Evolutionary conservation across 306 rosid species (phyloP).

Genomic region (Cucurbita maxima): DNA sequence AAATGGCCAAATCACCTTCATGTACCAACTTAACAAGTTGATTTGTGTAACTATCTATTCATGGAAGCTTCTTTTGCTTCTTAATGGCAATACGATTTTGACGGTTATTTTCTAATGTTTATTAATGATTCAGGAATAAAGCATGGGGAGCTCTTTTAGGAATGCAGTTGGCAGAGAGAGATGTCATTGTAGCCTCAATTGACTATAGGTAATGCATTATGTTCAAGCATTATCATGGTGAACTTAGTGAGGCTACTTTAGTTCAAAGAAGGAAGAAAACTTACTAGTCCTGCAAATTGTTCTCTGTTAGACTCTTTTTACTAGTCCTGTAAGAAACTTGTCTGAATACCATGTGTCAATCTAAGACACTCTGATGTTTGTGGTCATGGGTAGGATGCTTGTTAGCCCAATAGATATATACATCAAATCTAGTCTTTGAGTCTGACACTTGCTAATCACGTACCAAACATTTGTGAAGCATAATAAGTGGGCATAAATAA

Average conservation of each 20-base stretch:
- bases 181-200: slow-evolving; percentile 67
- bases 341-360: neutral
- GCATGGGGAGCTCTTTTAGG: slow-evolving; percentile 98
- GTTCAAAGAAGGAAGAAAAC: neutral
- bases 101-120: slow-evolving; percentile 9
- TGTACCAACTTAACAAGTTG: neutral
- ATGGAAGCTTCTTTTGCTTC: slow-evolving; percentile 3
- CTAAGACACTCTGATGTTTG: neutral
- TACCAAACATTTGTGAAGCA: neutral
- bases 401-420: neutral
- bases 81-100: neutral
- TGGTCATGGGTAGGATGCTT: neutral
- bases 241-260: slow-evolving; percentile 14
- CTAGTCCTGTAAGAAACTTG: neutral
- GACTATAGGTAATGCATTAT: slow-evolving; percentile 78
- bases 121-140: slow-evolving; percentile 59
- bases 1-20: neutral
- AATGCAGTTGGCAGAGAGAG: slow-evolving; percentile 76
- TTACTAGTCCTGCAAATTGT: no score
- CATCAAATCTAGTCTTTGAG: neutral
- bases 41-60: slow-evolving; percentile 1
- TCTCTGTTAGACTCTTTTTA: no score
- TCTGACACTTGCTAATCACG: neutral
- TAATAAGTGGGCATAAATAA: neutral
- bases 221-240: slow-evolving; percentile 28